Conservation (phyloP, 768 basidiomycete genomes). For the Amanita subjunquillea region DNA sequence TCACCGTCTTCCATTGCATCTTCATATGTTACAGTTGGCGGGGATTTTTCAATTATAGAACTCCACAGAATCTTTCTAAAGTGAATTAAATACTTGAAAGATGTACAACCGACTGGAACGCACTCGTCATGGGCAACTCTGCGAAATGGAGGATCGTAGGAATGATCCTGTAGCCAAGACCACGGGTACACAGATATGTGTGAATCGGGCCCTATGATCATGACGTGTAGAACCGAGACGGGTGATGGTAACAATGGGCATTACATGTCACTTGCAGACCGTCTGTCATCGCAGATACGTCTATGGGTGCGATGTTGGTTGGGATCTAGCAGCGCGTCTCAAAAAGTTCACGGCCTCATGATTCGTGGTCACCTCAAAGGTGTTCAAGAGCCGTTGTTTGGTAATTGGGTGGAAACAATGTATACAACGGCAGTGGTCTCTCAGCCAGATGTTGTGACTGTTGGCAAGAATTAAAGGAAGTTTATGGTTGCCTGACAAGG, state of each 20-base stretch:
- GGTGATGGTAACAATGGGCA: slow-evolving; percentile 15
- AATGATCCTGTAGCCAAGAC: slow-evolving; percentile 69
- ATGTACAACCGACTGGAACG: not conserved
- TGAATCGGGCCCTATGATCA: slow-evolving; percentile 36
- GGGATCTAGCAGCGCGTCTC: slow-evolving; percentile 48
- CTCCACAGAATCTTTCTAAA: slow-evolving; percentile 73
- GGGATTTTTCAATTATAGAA: slow-evolving; percentile 58
- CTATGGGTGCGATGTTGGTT: slow-evolving; percentile 52
- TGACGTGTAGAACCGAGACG: slow-evolving; percentile 17
- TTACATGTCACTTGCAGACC: slow-evolving; percentile 72
- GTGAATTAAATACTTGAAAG: not conserved
- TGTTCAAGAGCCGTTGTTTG: slow-evolving; percentile 83
- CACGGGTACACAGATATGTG: slow-evolving; percentile 86
- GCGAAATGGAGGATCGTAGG: slow-evolving; percentile 64
- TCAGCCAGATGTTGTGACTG: slow-evolving; percentile 86
- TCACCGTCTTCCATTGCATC: slow-evolving; percentile 63
- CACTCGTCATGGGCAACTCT: slow-evolving; percentile 31
- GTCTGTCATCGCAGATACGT: slow-evolving; percentile 41
- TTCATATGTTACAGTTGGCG: slow-evolving; percentile 64
- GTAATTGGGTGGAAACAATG: slow-evolving; percentile 81
- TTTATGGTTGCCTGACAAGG: not conserved
- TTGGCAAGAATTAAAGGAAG: not conserved
- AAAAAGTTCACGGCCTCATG: not conserved
- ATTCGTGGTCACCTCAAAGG: slow-evolving; percentile 52
- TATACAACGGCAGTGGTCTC: slow-evolving; percentile 88